These are phyloP conservation scores for Cryoendolithus antarcticus DNA, from an alignment of 2,329 filamentous ascomycete genomes.

Conservation along the genomic window DNA sequence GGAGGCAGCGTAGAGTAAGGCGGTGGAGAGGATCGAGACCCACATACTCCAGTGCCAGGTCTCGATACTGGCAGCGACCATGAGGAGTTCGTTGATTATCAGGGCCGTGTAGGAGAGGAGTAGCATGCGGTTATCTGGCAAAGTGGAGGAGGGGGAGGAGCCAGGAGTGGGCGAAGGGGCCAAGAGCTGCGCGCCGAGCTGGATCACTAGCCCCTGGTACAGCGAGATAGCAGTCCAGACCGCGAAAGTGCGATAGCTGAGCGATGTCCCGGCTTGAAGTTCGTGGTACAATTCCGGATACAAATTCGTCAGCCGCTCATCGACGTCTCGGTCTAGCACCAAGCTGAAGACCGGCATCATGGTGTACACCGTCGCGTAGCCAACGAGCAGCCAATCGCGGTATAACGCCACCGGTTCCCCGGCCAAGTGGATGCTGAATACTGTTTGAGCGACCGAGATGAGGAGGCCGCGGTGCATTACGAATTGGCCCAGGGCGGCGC, in stretches of 20 bases:
- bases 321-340: constrained; percentile 88
- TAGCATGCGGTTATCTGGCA: constrained; percentile 49
- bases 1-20: constrained; percentile 62
- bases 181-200: constrained; percentile 84
- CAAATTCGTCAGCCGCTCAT: constrained; percentile 82
- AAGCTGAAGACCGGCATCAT: constrained; percentile 86
- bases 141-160: constrained; percentile 7
- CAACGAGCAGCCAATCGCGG: constrained; percentile 91
- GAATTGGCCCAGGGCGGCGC: constrained; percentile 90
- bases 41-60: constrained; percentile 97
- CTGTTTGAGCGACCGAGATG: constrained; percentile 89
- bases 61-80: constrained; percentile 93
- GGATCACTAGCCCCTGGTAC: constrained; percentile 91
- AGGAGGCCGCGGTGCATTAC: constrained; percentile 96
- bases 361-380: constrained; percentile 93
- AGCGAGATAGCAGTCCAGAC: constrained; percentile 91
- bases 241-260: constrained; percentile 91
- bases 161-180: constrained; percentile 50
- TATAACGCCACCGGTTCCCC: constrained; percentile 94
- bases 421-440: constrained; percentile 85
- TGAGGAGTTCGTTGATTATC: constrained; percentile 85
- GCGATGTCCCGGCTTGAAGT: constrained; percentile 72
- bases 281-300: constrained; percentile 98
- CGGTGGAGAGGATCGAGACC: constrained; percentile 68
- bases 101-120: constrained; percentile 84